phyloP scores from a whole-genome alignment of 495 filamentous ascomycete species.

The Amniculicola lignicola region DNA sequence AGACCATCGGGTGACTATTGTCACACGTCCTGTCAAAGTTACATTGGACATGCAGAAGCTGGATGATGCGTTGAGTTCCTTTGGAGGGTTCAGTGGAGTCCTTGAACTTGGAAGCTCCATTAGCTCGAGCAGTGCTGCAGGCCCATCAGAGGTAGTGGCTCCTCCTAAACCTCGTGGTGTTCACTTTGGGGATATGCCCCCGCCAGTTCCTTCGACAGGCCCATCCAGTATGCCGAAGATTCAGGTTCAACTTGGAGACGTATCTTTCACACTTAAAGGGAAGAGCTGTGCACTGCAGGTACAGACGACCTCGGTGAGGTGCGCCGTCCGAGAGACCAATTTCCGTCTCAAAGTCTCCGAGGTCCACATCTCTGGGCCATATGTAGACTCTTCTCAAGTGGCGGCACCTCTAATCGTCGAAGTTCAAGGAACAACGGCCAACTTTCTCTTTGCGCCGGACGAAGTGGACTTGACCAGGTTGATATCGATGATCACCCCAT shows the following conservation, averaged over 20 bases:
- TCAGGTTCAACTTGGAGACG: slow-evolving; percentile 71
- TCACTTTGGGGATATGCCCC: slow-evolving; percentile 61
- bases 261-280: slow-evolving; percentile 69
- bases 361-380: slow-evolving; percentile 69
- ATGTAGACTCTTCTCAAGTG: slow-evolving; percentile 45
- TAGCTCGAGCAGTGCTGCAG: slow-evolving; percentile 62
- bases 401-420: slow-evolving; percentile 53
- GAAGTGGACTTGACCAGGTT: slow-evolving; percentile 78
- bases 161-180: slow-evolving; percentile 58
- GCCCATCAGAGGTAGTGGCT: slow-evolving; percentile 37
- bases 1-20: slow-evolving; percentile 55
- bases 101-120: slow-evolving; percentile 84
- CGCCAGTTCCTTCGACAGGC: slow-evolving; percentile 40
- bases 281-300: slow-evolving; percentile 70
- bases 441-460: slow-evolving; percentile 70
- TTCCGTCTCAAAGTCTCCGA: slow-evolving; percentile 63
- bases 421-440: slow-evolving; percentile 64
- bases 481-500: slow-evolving; percentile 82
- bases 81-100: slow-evolving; percentile 90
- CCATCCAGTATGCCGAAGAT: slow-evolving; percentile 52
- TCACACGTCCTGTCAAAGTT: slow-evolving; percentile 75
- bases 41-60: slow-evolving; percentile 74
- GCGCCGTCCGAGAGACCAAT: slow-evolving; percentile 64
- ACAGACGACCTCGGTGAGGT: slow-evolving; percentile 74
- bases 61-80: slow-evolving; percentile 82